A percentile compares a stretch with the other conserved stretches of the same genome.
Evolutionary conservation across 257 asterid genomes (phyloP).

Genomic region (Gynochthodes officinalis): DNA sequence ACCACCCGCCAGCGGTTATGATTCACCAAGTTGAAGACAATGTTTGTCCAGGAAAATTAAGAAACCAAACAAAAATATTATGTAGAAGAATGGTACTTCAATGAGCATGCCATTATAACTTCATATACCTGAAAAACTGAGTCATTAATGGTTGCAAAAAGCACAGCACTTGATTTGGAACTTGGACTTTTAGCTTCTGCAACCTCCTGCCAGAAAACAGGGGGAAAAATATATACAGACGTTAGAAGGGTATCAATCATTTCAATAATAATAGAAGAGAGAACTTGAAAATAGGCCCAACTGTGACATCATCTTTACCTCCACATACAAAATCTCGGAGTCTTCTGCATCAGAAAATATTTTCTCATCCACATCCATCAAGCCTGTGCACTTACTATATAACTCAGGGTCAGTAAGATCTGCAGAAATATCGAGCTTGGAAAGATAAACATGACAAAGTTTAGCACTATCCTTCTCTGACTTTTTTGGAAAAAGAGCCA

Average conservation of each 20-base stretch:
- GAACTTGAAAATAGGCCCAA: background rate
- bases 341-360: conserved; percentile 37
- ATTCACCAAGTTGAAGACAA: background rate
- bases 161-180: conserved; percentile 32
- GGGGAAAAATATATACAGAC: background rate
- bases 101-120: background rate
- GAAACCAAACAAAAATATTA: background rate
- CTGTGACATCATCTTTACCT: conserved; percentile 47
- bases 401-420: conserved; percentile 80
- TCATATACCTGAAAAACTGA: conserved; percentile 70
- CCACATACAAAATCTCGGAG: conserved; percentile 43
- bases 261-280: conserved; percentile 3
- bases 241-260: background rate
- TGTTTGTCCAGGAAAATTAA: background rate
- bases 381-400: conserved; percentile 50
- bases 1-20: background rate
- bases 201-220: conserved; percentile 41
- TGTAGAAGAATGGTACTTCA: background rate
- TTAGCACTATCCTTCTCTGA: conserved; percentile 43
- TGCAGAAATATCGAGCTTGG: conserved; percentile 79
- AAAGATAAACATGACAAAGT: conserved; percentile 52
- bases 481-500: conserved; percentile 26
- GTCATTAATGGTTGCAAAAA: conserved; percentile 52
- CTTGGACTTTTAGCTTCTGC: conserved; percentile 31
- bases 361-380: conserved; percentile 40